Percentiles rank a stretch among this genome's conserved stretches.
Conservation (phyloP, 2,329 filamentous ascomycete genomes). For the Zarea fungicola region DNA sequence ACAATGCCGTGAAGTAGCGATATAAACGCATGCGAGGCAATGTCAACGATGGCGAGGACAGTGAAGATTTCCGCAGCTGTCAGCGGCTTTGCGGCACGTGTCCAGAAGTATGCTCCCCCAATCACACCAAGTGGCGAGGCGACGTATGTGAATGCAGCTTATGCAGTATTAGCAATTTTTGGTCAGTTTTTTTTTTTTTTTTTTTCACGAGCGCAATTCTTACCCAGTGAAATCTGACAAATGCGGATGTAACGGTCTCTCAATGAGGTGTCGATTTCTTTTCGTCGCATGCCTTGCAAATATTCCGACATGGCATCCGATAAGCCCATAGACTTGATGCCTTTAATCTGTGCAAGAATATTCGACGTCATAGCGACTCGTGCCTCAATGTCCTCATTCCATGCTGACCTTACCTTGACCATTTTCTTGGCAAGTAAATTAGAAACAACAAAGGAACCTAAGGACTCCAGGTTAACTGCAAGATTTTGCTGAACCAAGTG, state of each 20-base stretch:
- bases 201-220: no score
- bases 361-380: neutral
- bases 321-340: neutral
- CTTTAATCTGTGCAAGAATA: neutral
- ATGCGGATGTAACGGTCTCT: neutral
- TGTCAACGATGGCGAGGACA: neutral
- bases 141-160: no score
- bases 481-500: no score
- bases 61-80: neutral
- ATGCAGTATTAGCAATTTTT: no score
- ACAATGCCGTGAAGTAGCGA: neutral
- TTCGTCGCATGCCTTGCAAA: neutral
- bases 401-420: neutral
- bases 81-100: neutral
- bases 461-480: no score
- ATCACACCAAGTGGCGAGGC: no score
- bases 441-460: neutral
- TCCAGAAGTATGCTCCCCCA: conserved; percentile 2
- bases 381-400: neutral
- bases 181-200: no score
- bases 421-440: neutral
- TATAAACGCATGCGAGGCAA: neutral
- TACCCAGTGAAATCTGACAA: neutral
- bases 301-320: neutral
- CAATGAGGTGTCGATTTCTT: neutral